Evolutionary conservation across 164 flowering plant genomes (phyloP).

Genomic region (Magnolia officinalis): DNA sequence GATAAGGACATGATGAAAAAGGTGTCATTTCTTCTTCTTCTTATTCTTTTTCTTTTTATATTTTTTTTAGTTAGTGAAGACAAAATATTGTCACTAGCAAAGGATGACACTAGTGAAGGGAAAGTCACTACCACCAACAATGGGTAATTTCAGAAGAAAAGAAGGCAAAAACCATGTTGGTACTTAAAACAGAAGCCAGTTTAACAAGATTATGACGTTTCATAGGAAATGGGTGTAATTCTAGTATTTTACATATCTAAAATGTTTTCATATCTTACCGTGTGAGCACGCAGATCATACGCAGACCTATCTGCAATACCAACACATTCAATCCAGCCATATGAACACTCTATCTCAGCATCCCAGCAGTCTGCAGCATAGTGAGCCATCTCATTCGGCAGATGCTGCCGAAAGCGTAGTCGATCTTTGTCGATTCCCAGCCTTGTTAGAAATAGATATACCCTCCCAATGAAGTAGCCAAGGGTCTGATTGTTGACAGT

Average conservation of each 20-base stretch:
- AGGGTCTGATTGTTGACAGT: constrained; percentile 90
- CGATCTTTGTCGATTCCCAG: constrained; percentile 88
- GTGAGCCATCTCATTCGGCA: constrained; percentile 98
- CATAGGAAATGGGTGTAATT: neutral
- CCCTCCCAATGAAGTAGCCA: constrained; percentile 94
- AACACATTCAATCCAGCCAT: constrained; percentile 99
- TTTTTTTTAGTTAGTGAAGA: neutral
- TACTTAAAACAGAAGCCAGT: neutral
- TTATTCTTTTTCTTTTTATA: no score
- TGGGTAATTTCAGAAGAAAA: neutral
- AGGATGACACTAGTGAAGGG: neutral
- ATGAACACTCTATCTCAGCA: constrained; percentile 96
- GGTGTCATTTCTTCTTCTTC: no score
- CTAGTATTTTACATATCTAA: no score
- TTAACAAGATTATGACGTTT: neutral
- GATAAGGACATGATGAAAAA: no score
- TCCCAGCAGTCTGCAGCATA: constrained; percentile 99
- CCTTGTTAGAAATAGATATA: constrained; percentile 73
- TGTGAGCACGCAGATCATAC: constrained; percentile 81
- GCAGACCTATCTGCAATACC: constrained; percentile 99
- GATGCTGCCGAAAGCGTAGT: constrained; percentile 87
- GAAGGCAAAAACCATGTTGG: neutral
- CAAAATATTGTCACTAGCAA: neutral
- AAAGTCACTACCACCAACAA: neutral
- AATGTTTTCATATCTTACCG: constrained; percentile 37